Percentiles rank a stretch among this genome's conserved stretches.
Conservation (phyloP, 169 alveolate genomes). For the Eimeria tenella region DNA sequence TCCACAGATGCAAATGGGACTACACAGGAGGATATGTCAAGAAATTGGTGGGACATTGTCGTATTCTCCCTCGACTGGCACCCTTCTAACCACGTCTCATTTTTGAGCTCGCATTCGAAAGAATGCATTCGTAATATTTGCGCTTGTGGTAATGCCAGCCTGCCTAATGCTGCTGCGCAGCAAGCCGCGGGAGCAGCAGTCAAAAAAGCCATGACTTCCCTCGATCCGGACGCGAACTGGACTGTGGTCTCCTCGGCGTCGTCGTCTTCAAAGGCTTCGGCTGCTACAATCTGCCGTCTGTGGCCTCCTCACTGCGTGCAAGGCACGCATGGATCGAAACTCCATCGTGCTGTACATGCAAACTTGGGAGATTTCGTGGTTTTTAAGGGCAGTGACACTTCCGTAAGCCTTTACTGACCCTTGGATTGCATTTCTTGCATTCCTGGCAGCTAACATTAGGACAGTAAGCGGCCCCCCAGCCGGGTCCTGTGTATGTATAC, state of each 20-base stretch:
- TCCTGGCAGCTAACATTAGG: too few relatives aligned
- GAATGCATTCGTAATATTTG: slow-evolving; percentile 47
- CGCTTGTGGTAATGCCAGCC: slow-evolving; percentile 46
- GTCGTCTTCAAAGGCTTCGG: neutral
- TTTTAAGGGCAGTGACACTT: slow-evolving; percentile 34
- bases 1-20: neutral
- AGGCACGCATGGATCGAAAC: slow-evolving; percentile 64
- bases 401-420: neutral
- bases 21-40: neutral
- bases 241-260: slow-evolving; percentile 24
- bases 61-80: slow-evolving; percentile 72
- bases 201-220: neutral
- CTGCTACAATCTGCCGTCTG: slow-evolving; percentile 16
- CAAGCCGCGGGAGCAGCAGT: slow-evolving; percentile 28
- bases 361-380: slow-evolving; percentile 28
- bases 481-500: too few relatives aligned
- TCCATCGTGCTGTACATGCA: slow-evolving; percentile 31
- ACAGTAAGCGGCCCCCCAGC: too few relatives aligned
- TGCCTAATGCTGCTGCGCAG: neutral
- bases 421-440: too few relatives aligned
- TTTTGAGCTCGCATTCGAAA: slow-evolving; percentile 55
- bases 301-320: slow-evolving; percentile 78
- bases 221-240: slow-evolving; percentile 9
- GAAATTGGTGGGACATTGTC: slow-evolving; percentile 39
- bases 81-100: slow-evolving; percentile 72